Conservation (phyloP, 768 basidiomycete species). For the Rhodotorula diobovata region DNA sequence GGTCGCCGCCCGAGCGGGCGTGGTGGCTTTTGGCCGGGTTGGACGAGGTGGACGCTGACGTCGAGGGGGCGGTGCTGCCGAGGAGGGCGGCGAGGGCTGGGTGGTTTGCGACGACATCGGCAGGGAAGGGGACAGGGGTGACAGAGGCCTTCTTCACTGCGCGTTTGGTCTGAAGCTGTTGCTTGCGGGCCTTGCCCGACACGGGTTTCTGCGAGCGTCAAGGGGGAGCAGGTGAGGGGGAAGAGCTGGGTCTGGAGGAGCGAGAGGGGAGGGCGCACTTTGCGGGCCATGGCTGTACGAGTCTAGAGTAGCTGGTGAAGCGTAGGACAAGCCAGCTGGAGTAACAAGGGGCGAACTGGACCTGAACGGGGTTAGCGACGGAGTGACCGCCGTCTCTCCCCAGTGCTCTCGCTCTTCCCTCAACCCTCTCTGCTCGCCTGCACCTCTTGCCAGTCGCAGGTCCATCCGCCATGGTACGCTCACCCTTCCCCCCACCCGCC, state of each 20-base stretch:
- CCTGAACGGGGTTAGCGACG: too few relatives aligned
- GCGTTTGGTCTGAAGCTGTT: slow-evolving; percentile 68
- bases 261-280: neutral
- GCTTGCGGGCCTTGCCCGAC: slow-evolving; percentile 66
- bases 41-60: neutral
- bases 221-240: too few relatives aligned
- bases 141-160: slow-evolving; percentile 76
- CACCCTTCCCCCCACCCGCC: too few relatives aligned
- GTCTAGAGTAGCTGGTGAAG: neutral
- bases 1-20: neutral
- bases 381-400: too few relatives aligned
- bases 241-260: neutral
- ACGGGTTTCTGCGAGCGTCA: slow-evolving; percentile 47
- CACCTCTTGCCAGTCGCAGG: too few relatives aligned
- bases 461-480: neutral
- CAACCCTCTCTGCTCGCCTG: too few relatives aligned
- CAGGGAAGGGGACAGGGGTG: slow-evolving; percentile 12
- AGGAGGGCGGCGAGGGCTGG: slow-evolving; percentile 17
- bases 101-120: slow-evolving; percentile 1
- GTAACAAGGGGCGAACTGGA: too few relatives aligned
- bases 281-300: slow-evolving; percentile 2
- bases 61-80: neutral
- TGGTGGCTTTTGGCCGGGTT: too few relatives aligned
- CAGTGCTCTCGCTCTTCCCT: too few relatives aligned
- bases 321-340: neutral